These are phyloP conservation scores for Dryas octopetala DNA, from an alignment of 306 rosid genomes.

Conservation along the genomic window DNA sequence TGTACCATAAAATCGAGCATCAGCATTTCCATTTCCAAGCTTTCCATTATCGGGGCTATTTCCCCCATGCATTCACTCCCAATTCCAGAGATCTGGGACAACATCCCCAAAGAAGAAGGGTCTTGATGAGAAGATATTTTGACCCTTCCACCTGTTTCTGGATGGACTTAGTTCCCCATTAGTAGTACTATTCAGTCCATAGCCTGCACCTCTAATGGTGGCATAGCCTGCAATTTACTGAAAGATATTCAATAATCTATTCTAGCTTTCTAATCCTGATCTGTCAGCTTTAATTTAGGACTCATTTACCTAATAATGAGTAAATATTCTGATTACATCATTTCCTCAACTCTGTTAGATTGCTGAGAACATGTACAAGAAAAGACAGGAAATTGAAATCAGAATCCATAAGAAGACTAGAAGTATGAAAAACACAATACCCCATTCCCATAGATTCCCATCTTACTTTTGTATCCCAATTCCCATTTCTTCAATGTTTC, in stretches of 20 bases:
- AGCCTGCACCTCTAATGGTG: slow-evolving; percentile 44
- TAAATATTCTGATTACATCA: not conserved
- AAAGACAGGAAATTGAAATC: not conserved
- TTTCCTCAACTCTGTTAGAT: not conserved
- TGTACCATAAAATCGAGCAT: slow-evolving; percentile 36
- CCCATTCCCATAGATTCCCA: not conserved
- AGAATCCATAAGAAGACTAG: not conserved
- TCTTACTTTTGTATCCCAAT: not conserved
- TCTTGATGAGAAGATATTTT: slow-evolving; percentile 55
- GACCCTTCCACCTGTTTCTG: slow-evolving; percentile 52
- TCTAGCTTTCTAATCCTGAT: not conserved
- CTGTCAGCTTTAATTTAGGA: not conserved
- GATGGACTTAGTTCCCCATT: slow-evolving; percentile 48
- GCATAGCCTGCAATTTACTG: slow-evolving; percentile 40
- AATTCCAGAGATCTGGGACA: slow-evolving; percentile 47
- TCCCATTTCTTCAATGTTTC: not conserved
- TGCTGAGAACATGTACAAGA: not conserved
- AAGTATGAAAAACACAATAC: not conserved
- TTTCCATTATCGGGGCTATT: slow-evolving; percentile 41
- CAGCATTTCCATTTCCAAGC: slow-evolving; percentile 37
- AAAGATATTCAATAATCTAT: slow-evolving; percentile 17
- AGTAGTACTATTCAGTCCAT: slow-evolving; percentile 31
- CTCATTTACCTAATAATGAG: not conserved
- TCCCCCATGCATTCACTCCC: slow-evolving; percentile 49
- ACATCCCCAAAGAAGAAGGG: slow-evolving; percentile 30